Evolutionary conservation across 495 filamentous ascomycete species (phyloP).

Genomic region (Aspergillus diversus): DNA sequence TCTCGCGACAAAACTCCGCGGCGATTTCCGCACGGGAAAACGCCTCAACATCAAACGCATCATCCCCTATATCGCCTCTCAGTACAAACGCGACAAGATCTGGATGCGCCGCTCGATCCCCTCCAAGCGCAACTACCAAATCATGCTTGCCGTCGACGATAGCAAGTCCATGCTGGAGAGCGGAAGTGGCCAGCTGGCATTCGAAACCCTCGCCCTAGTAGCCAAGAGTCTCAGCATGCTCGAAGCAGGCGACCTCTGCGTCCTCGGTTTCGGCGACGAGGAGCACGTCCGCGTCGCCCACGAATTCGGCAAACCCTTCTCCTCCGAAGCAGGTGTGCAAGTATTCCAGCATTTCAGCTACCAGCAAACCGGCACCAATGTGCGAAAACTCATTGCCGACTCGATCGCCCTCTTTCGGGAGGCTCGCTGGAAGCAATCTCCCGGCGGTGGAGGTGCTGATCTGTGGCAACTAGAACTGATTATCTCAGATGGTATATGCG

Average conservation of each 20-base stretch:
- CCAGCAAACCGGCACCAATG: constrained; percentile 80
- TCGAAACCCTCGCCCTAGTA: constrained; percentile 90
- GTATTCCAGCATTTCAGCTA: constrained; percentile 88
- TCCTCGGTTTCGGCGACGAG: constrained; percentile 79
- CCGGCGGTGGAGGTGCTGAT: constrained; percentile 63
- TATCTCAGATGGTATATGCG: constrained; percentile 89
- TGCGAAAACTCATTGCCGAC: constrained; percentile 72
- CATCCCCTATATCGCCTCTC: constrained; percentile 96
- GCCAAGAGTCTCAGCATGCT: constrained; percentile 84
- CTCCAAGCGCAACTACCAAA: constrained; percentile 91
- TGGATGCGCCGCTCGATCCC: constrained; percentile 96
- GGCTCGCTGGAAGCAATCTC: constrained; percentile 62
- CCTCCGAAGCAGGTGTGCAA: constrained; percentile 76
- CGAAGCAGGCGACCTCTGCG: constrained; percentile 87
- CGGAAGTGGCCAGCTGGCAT: constrained; percentile 69
- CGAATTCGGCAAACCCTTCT: constrained; percentile 81
- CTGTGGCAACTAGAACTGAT: constrained; percentile 97
- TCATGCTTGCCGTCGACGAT: constrained; percentile 96
- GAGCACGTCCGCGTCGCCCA: constrained; percentile 85
- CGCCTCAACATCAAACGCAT: constrained; percentile 98
- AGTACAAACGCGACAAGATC: constrained; percentile 99
- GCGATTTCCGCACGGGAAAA: constrained; percentile 96
- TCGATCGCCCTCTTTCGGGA: constrained; percentile 82
- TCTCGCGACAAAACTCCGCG: constrained; percentile 91
- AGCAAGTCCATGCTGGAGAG: constrained; percentile 87